These are phyloP conservation scores for Crataegus laevigata DNA, from an alignment of 306 rosid genomes.

Conservation along the genomic window DNA sequence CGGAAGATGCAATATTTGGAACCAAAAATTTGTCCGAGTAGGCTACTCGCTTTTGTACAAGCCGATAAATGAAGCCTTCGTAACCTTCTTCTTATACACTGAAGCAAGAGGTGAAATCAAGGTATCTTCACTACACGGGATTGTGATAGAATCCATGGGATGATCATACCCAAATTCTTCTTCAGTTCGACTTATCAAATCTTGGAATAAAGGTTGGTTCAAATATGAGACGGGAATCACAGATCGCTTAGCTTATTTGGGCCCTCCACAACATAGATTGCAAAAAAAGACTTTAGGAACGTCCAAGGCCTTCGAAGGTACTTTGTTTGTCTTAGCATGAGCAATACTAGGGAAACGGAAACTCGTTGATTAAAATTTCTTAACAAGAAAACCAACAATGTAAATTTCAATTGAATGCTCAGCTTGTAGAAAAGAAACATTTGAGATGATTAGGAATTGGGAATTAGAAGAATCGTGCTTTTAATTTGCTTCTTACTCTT, in stretches of 20 bases:
- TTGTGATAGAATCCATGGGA: slow-evolving; percentile 9
- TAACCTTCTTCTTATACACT: background rate
- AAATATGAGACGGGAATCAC: slow-evolving; percentile 15
- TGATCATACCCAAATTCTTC: slow-evolving; percentile 1
- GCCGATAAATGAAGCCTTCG: background rate
- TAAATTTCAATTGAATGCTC: background rate
- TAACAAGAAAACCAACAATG: too few species aligned
- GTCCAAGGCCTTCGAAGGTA: too few species aligned
- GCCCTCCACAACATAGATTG: background rate
- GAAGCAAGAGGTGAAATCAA: slow-evolving; percentile 7
- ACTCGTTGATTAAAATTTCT: too few species aligned
- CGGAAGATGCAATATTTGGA: background rate
- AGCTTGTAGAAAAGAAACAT: too few species aligned
- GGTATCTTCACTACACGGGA: slow-evolving; percentile 11
- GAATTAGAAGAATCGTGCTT: too few species aligned
- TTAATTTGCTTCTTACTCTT: too few species aligned
- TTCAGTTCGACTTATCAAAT: background rate
- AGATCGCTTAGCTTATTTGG: slow-evolving; percentile 13
- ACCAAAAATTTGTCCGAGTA: background rate
- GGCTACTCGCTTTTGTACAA: background rate
- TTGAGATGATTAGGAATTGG: too few species aligned
- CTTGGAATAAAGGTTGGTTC: slow-evolving; percentile 6
- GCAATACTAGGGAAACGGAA: too few species aligned
- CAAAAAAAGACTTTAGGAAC: too few species aligned
- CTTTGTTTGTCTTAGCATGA: too few species aligned